phyloP scores from a whole-genome alignment of 2,329 filamentous ascomycete genomes.

The Cryphonectria carpinicola region DNA sequence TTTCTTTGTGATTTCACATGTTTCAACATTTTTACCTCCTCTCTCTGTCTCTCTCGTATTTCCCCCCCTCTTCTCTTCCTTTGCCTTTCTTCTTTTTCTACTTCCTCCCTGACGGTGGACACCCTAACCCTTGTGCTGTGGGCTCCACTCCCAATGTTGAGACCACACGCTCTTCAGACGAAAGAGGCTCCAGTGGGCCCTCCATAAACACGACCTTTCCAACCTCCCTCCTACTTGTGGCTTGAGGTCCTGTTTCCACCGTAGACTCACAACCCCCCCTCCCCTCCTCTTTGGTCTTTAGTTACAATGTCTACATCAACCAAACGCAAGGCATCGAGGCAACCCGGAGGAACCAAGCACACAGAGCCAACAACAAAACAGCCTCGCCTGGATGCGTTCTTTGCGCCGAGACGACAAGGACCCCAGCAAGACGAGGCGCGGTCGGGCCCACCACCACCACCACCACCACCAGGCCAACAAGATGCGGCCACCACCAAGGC shows the following conservation, averaged over 20 bases:
- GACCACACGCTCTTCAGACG: not conserved
- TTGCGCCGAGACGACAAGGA: not conserved
- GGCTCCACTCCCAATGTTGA: slow-evolving; percentile 7
- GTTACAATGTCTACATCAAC: not conserved
- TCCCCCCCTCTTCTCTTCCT: not conserved
- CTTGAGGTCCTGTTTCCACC: not conserved
- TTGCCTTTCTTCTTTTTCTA: not conserved
- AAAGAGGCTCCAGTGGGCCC: not conserved
- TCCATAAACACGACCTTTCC: not conserved
- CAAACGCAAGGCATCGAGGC: slow-evolving; percentile 1
- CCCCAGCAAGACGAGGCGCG: not conserved
- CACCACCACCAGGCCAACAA: not conserved
- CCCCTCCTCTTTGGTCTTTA: too few relatives aligned
- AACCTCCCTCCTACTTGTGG: not conserved
- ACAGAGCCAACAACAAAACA: slow-evolving; percentile 1
- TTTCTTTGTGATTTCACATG: too few relatives aligned
- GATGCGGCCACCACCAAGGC: not conserved
- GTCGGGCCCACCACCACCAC: not conserved
- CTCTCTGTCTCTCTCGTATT: not conserved
- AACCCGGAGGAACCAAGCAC: not conserved
- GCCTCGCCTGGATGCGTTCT: slow-evolving; percentile 18
- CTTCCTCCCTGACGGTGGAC: not conserved
- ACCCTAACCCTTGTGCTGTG: slow-evolving; percentile 10
- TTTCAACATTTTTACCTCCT: too few relatives aligned
- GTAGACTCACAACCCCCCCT: not conserved